Percentiles rank a stretch among this genome's conserved stretches.
These are phyloP conservation scores for Vitis amurensis DNA, from an alignment of 164 flowering plant species.

Conservation along the genomic window DNA sequence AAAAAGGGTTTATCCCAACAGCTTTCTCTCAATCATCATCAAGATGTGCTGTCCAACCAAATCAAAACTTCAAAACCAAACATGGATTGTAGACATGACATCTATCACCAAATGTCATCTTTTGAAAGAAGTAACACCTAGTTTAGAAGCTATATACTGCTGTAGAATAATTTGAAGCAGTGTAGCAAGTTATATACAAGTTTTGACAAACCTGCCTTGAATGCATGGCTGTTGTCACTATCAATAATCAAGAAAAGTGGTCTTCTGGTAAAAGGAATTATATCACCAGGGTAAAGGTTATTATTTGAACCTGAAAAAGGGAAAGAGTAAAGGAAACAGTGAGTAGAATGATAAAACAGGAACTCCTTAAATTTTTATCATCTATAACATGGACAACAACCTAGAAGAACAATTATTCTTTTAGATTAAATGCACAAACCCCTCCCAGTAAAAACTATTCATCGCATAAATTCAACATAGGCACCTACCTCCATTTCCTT, in stretches of 20 bases:
- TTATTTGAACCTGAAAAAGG: conserved; percentile 60
- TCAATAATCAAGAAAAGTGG: conserved; percentile 92
- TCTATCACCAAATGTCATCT: background rate
- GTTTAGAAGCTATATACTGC: background rate
- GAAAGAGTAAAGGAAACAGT: background rate
- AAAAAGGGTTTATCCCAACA: no score
- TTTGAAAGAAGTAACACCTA: background rate
- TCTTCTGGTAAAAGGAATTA: conserved; percentile 89
- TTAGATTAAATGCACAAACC: background rate
- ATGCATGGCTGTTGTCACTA: conserved; percentile 96
- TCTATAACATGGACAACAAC: background rate
- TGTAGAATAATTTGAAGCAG: background rate
- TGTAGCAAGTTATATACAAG: conserved; percentile 31
- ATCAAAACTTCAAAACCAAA: background rate
- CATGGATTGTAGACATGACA: background rate
- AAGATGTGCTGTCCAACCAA: no score
- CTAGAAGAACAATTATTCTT: background rate
- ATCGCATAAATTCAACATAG: background rate
- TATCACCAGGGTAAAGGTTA: conserved; percentile 79
- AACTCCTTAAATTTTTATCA: no score
- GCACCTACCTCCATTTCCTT: conserved; percentile 65
- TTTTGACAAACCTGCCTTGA: conserved; percentile 99
- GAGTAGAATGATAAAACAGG: background rate
- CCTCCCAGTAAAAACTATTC: background rate
- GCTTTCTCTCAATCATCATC: no score